Conservation (phyloP, 805 yeast species). For the Sugiyamaella chiloensis region DNA sequence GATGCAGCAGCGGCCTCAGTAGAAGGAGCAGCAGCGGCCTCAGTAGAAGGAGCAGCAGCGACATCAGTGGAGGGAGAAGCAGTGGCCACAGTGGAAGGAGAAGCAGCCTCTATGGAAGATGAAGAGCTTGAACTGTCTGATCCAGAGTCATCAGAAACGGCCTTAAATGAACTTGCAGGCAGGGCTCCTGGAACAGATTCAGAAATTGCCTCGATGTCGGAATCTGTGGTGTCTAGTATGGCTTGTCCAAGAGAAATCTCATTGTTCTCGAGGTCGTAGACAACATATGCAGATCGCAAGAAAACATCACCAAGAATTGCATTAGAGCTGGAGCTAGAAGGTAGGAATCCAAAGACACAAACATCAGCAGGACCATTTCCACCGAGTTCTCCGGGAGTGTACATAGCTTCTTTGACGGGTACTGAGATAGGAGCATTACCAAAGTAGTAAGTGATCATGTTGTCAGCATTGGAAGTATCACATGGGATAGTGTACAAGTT, state of each 20-base stretch:
- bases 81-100: too few species aligned
- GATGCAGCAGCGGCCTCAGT: too few species aligned
- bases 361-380: background rate
- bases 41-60: too few species aligned
- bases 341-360: background rate
- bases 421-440: conserved; percentile 27
- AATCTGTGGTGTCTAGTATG: conserved; percentile 22
- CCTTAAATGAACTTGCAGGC: too few species aligned
- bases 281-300: conserved; percentile 60
- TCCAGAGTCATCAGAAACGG: too few species aligned
- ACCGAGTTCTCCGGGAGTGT: conserved; percentile 1
- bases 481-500: background rate
- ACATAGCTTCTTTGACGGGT: conserved; percentile 22
- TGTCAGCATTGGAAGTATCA: conserved; percentile 19
- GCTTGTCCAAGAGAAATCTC: conserved; percentile 32
- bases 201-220: conserved; percentile 26
- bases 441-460: conserved; percentile 44
- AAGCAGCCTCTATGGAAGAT: too few species aligned
- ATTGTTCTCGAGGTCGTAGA: conserved; percentile 54
- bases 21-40: too few species aligned
- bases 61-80: too few species aligned
- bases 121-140: too few species aligned
- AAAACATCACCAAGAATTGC: conserved; percentile 60
- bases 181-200: conserved; percentile 30
- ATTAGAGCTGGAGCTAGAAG: background rate